A percentile compares a stretch with the other conserved stretches of the same genome.
These are phyloP conservation scores for Echinosphaeria canescens DNA, from an alignment of 2,329 filamentous ascomycete genomes.

Conservation along the genomic window DNA sequence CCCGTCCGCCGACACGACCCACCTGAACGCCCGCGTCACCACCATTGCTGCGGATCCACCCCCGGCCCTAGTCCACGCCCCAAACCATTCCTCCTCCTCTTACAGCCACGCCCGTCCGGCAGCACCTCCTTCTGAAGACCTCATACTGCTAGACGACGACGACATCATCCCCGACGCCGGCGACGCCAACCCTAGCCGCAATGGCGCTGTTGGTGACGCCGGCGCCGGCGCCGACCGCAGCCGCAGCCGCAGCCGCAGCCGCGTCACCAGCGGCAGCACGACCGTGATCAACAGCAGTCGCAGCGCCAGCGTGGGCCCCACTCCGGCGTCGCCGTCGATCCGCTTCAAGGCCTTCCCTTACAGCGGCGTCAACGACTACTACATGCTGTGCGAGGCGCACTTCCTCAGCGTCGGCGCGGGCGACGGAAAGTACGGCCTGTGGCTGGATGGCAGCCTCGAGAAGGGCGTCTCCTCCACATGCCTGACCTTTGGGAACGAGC, in stretches of 20 bases:
- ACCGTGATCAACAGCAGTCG: constrained; percentile 9
- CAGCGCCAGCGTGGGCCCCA: too few relatives aligned
- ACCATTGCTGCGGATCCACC: constrained; percentile 12
- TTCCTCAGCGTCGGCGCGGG: constrained; percentile 75
- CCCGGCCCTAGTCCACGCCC: too few relatives aligned
- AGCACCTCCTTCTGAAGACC: too few relatives aligned
- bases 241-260: not conserved
- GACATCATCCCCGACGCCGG: constrained; percentile 9
- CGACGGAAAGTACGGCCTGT: constrained; percentile 81
- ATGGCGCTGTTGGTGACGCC: too few relatives aligned
- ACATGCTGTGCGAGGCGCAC: constrained; percentile 74
- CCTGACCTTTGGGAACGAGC: constrained; percentile 88
- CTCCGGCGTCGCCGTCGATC: constrained; percentile 51
- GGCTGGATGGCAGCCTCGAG: constrained; percentile 74
- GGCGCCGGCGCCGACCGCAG: not conserved
- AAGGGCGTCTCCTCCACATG: constrained; percentile 67
- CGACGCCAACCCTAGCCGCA: too few relatives aligned
- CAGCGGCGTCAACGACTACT: constrained; percentile 88
- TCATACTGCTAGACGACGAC: too few relatives aligned
- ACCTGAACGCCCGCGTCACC: constrained; percentile 18
- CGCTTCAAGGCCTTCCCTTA: constrained; percentile 97
- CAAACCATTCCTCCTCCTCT: constrained; percentile 5
- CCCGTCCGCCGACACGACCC: constrained; percentile 31
- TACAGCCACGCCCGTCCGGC: too few relatives aligned
- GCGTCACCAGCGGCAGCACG: constrained; percentile 1